These are phyloP conservation scores for Solanum aculeatissimum DNA, from an alignment of 305 asterid genomes.

Conservation along the genomic window DNA sequence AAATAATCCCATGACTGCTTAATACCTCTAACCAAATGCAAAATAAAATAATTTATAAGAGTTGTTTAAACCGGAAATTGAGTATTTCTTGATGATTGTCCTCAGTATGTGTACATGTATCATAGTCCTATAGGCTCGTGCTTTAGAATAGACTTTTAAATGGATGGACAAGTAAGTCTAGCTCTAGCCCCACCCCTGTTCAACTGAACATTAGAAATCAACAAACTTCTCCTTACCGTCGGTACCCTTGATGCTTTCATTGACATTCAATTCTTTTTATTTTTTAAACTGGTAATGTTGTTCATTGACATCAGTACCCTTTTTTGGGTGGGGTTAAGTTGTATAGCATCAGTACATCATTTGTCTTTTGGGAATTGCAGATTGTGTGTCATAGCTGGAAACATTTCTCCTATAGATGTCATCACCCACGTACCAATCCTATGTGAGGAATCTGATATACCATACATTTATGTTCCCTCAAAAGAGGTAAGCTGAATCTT, in stretches of 20 bases:
- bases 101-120: not conserved
- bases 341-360: not conserved
- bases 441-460: constrained; percentile 76
- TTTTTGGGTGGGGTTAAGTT: no score
- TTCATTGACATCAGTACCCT: not conserved
- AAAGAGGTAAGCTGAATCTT: constrained; percentile 41
- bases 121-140: not conserved
- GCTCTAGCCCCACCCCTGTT: not conserved
- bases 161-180: not conserved
- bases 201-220: not conserved
- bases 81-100: not conserved
- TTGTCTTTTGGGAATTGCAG: constrained; percentile 28
- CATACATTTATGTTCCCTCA: constrained; percentile 58
- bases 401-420: constrained; percentile 85
- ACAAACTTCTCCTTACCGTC: not conserved
- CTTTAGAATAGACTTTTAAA: not conserved
- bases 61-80: not conserved
- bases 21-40: no score
- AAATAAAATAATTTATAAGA: no score
- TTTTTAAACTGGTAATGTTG: no score
- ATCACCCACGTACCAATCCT: constrained; percentile 85
- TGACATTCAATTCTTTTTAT: no score
- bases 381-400: constrained; percentile 85
- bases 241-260: not conserved
- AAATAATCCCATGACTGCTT: no score